A percentile compares a stretch with the other conserved stretches of the same genome.
Evolutionary conservation across 192 early-diverging fungal species (phyloP).

Genomic region (Podila minutissima): DNA sequence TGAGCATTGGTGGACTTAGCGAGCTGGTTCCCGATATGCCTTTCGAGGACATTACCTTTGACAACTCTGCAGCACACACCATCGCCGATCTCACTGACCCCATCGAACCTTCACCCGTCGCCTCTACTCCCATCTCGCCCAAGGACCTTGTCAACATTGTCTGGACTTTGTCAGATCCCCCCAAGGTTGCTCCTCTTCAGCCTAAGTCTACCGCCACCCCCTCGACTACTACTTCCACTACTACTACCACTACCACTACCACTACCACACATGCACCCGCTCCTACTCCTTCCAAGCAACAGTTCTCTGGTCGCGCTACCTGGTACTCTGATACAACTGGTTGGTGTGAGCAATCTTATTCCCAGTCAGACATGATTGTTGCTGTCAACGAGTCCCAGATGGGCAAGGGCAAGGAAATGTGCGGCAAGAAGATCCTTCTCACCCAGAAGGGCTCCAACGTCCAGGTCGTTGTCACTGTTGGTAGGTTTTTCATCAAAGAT

Average conservation of each 20-base stretch:
- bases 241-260: constrained; percentile 3
- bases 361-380: constrained; percentile 47
- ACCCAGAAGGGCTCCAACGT: constrained; percentile 23
- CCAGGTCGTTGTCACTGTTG: constrained; percentile 28
- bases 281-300: background rate
- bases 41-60: constrained; percentile 22
- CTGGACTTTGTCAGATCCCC: constrained; percentile 29
- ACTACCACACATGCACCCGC: constrained; percentile 3
- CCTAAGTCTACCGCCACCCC: background rate
- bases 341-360: constrained; percentile 31
- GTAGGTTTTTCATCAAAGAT: background rate
- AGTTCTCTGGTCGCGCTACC: constrained; percentile 29
- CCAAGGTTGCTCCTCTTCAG: background rate
- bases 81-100: constrained; percentile 14
- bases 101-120: background rate
- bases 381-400: constrained; percentile 45
- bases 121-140: constrained; percentile 18
- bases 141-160: constrained; percentile 26
- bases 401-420: constrained; percentile 28
- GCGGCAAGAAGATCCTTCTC: constrained; percentile 41
- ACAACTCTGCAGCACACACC: constrained; percentile 9
- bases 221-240: background rate
- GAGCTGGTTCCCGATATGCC: constrained; percentile 18
- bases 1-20: constrained; percentile 13
- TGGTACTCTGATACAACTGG: constrained; percentile 47